Evolutionary conservation across 2,329 filamentous ascomycete species (phyloP).

Genomic region (Penicillium nordicum): DNA sequence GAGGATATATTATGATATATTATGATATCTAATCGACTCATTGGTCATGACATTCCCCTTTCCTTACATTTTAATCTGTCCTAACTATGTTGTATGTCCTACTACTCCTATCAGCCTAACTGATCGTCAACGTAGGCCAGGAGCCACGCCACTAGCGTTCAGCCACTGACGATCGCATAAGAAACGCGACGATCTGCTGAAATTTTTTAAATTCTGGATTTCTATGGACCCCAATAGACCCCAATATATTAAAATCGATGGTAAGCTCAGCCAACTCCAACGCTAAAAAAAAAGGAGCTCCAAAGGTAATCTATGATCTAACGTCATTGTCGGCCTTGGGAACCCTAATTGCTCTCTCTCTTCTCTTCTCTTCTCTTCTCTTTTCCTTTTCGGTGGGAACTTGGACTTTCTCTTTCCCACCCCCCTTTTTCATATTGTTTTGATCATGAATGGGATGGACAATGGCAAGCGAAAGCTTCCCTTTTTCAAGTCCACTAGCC

Average conservation of each 20-base stretch:
- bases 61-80: not conserved
- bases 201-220: not conserved
- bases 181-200: conserved; percentile 5
- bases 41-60: not conserved
- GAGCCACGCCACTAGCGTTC: conserved; percentile 9
- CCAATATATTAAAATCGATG: no score
- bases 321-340: conserved; percentile 10
- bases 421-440: not conserved
- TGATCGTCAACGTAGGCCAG: conserved; percentile 17
- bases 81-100: no score
- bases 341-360: not conserved
- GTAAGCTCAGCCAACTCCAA: no score
- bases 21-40: no score
- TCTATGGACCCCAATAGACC: not conserved
- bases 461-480: conserved; percentile 24
- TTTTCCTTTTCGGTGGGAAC: not conserved
- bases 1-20: no score
- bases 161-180: conserved; percentile 25
- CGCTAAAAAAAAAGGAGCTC: no score
- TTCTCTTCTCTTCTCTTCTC: not conserved
- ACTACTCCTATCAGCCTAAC: not conserved
- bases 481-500: conserved; percentile 24
- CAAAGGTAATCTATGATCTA: not conserved
- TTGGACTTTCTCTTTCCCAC: not conserved
- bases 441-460: conserved; percentile 16